Base-by-base conservation (phyloP, 2,329 filamentous ascomycete species). In the Thyridium curvatum region DNA sequence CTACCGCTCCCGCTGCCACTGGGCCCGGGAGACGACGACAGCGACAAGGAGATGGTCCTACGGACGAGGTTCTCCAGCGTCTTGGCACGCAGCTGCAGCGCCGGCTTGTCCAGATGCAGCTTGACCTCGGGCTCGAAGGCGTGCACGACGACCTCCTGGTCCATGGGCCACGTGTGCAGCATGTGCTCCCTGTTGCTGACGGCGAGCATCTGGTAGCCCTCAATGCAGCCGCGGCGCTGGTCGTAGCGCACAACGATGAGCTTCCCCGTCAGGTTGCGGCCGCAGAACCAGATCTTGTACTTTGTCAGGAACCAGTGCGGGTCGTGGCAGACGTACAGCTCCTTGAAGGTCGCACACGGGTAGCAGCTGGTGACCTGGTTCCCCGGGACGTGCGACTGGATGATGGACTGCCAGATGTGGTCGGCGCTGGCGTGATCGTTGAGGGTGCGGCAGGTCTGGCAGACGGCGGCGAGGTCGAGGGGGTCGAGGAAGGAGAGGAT, bases 211-310 rank as follows among this genome's bases (percentile, higher is more conserved):
- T 82, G 76, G 55, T 90, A 88, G 3, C 79, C 88, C 61, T 93
- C 86, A 40, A 96, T 94, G 49, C 80, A 82, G 13, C 82, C 84
- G 32, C 77, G 71, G 4, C 75, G 64, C 34, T 79, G 74, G 54
- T 95, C 80, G 53, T 89, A 96, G 12, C 85, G 79, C n/a, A 75
- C 72, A 30, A 95, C 54, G 18, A 94, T 71, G 32, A 95, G 60
- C 54, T 84, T 84, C 0, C 90, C 90, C 2, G 75, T 82, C 35
- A 87, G 71, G 21, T 81, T 74, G 3, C 69, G 72, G 58, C 95
- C 87, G 42, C 79, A 77, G 53, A 95, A 91, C 90, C 90, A 96
- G 46, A 96, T 68, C 59, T 86, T 90, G 55, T 86, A 71, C 37
- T 76, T 79, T 0, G 86, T 72, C 1, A 96, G 68, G 52, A 94